Base-by-base conservation (phyloP, 306 rosid species). In the Glycyrrhiza uralensis region DNA sequence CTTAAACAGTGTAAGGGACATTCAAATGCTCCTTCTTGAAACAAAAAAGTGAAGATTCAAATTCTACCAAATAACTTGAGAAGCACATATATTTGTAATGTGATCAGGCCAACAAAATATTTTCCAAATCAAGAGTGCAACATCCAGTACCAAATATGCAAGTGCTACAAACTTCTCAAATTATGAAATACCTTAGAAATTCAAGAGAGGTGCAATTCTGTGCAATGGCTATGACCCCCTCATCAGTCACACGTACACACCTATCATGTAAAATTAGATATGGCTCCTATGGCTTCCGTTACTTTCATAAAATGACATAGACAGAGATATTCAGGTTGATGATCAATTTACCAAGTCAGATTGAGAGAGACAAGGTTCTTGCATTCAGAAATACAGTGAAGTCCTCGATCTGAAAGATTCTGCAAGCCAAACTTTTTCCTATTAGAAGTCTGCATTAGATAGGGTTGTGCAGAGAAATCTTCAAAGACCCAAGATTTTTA, bases 371-470 rank as follows among this genome's bases (percentile, higher is more conserved):
- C 71, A 42, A 92, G 89, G 57, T 80, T 72, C 66, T 78, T 76
- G 83, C 96, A 92, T 73, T 81, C 81, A 23, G 93, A 87, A 79
- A 87, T 79, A 76, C 81, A 63, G 41, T 59, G 35, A 67, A 92
- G 90, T 56, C 89, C 97, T 77, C 84, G 89, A 78, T 89, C 96
- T 12, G 90, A 89, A 54, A 92, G 82, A 80, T 87, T 92, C 96
- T 92, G 86, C 80, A 68, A 75, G 18, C 18, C 77, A 42, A 59
- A 64, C 4, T 52, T 42, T 44, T 50, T 49, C 15, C 42, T 38
- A 72, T 68, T 30, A 80, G 58, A 69, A 67, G 60, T 44, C 18
- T 11, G 72, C 30, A 72, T 60, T 45, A 46, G 52, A 71, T 69
- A 23, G 42, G 76, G 12, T 15, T 29, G 3, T 32, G 26, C 22